Conservation (phyloP, 306 rosid species). For the Cucurbita ficifolia region DNA sequence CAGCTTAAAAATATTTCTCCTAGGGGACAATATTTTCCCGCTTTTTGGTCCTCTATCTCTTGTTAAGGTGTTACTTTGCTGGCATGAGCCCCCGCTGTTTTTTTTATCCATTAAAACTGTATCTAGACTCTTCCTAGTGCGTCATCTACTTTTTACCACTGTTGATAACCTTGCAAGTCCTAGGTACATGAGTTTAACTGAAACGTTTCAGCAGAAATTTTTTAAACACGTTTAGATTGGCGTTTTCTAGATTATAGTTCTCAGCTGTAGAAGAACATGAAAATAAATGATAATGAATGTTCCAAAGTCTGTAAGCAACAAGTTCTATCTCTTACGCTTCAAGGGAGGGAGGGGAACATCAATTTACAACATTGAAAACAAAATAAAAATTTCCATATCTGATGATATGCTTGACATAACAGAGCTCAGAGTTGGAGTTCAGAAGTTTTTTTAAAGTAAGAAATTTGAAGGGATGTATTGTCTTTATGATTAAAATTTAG, state of each 20-base stretch:
- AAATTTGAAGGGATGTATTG: not conserved
- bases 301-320: not conserved
- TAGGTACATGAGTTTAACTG: not conserved
- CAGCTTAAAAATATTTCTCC: conserved; percentile 9
- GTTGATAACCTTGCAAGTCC: not conserved
- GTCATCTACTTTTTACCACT: not conserved
- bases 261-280: not conserved
- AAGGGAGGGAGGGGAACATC: not conserved
- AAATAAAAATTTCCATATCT: not conserved
- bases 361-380: not conserved
- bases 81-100: not conserved
- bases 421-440: not conserved
- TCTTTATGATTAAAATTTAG: not conserved
- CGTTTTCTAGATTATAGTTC: not conserved
- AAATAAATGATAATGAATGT: not conserved
- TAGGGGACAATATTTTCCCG: conserved; percentile 1
- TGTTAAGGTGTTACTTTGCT: not conserved
- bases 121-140: not conserved
- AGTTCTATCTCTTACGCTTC: not conserved
- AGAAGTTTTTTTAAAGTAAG: not conserved
- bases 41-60: not conserved
- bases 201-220: not conserved
- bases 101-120: not conserved
- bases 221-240: not conserved
- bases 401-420: not conserved